Evolutionary conservation across 495 filamentous ascomycete genomes (phyloP).

Genomic region (Lepraria neglecta): DNA sequence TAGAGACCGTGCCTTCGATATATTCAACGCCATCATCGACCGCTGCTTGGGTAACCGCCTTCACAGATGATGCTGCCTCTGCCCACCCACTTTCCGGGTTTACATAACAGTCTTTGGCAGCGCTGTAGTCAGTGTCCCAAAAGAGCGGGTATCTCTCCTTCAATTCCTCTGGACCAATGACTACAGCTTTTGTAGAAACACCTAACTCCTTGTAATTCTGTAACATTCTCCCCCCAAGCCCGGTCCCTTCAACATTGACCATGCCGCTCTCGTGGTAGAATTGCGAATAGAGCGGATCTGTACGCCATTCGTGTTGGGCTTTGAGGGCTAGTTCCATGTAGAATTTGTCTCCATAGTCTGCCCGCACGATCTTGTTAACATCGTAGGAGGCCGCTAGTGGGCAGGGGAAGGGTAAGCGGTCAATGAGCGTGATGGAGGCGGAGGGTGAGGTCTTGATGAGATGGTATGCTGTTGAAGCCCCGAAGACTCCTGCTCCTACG

Average conservation of each 20-base stretch:
- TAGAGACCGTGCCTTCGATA: neutral
- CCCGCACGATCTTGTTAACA: slow-evolving; percentile 60
- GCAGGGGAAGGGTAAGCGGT: neutral
- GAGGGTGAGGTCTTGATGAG: slow-evolving; percentile 28
- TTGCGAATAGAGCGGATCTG: neutral
- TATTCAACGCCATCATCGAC: neutral
- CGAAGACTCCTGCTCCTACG: slow-evolving; percentile 42
- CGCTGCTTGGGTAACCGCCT: neutral
- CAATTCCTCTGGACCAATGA: neutral
- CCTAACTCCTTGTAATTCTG: neutral
- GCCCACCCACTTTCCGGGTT: neutral
- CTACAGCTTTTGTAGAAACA: neutral
- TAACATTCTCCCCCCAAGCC: neutral
- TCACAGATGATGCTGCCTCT: neutral
- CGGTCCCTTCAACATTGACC: neutral
- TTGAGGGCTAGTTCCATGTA: slow-evolving; percentile 53
- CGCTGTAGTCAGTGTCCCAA: neutral
- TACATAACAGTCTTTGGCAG: neutral
- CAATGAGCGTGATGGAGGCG: neutral
- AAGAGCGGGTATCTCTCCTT: neutral
- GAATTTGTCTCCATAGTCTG: slow-evolving; percentile 52
- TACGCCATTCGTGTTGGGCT: slow-evolving; percentile 36
- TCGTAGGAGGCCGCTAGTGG: slow-evolving; percentile 53
- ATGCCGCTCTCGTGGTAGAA: neutral
- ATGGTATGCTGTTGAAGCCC: slow-evolving; percentile 41